A percentile compares a stretch with the other conserved stretches of the same genome.
phyloP scores from a whole-genome alignment of 495 filamentous ascomycete genomes.

The Neurospora tetrasperma region DNA sequence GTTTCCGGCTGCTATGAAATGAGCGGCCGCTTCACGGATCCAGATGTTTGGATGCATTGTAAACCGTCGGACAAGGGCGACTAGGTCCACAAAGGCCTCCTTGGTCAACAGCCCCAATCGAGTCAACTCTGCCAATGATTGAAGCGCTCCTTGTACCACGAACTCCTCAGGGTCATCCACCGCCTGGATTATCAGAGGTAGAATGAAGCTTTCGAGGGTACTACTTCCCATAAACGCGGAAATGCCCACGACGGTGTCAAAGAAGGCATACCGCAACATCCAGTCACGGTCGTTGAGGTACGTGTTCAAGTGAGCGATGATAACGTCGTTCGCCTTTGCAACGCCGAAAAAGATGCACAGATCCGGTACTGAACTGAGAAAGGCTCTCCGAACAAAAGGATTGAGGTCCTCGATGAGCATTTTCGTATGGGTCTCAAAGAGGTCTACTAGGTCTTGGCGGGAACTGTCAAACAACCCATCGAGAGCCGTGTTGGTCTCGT shows the following conservation, averaged over 20 bases:
- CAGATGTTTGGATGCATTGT: constrained; percentile 89
- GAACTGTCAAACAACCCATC: constrained; percentile 78
- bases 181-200: constrained; percentile 95
- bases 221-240: constrained; percentile 79
- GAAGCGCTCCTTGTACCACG: constrained; percentile 82
- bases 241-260: constrained; percentile 90
- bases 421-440: constrained; percentile 84
- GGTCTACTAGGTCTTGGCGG: constrained; percentile 59
- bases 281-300: constrained; percentile 96
- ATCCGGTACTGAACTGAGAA: constrained; percentile 85
- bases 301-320: constrained; percentile 91
- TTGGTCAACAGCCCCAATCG: constrained; percentile 78
- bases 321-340: constrained; percentile 79
- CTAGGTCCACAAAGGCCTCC: constrained; percentile 75
- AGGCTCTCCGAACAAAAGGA: constrained; percentile 80
- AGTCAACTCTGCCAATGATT: constrained; percentile 83
- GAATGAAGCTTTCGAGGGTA: constrained; percentile 87
- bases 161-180: constrained; percentile 91
- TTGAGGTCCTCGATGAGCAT: constrained; percentile 78
- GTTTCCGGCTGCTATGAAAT: constrained; percentile 68
- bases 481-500: constrained; percentile 48
- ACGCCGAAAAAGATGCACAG: constrained; percentile 95
- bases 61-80: constrained; percentile 70
- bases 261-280: constrained; percentile 94
- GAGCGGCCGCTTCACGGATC: constrained; percentile 82